Evolutionary conservation across 768 basidiomycete species (phyloP).

Genomic region (Calocybe gangraenosa): DNA sequence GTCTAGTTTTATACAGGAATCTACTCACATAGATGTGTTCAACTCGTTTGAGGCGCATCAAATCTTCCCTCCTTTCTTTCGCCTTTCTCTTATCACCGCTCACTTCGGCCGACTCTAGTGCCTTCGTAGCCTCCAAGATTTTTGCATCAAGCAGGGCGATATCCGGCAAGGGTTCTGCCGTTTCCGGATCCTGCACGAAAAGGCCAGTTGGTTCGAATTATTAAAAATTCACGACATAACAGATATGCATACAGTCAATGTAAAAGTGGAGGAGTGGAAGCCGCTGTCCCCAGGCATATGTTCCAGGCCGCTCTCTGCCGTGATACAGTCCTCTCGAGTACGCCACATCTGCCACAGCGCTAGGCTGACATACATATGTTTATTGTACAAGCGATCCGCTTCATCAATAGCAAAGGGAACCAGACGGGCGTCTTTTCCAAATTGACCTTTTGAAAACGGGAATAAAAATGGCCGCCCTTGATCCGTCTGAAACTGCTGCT

Average conservation of each 20-base stretch:
- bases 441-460: slow-evolving; percentile 77
- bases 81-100: slow-evolving; percentile 54
- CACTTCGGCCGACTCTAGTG: slow-evolving; percentile 46
- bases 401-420: slow-evolving; percentile 97
- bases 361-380: slow-evolving; percentile 87
- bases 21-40: slow-evolving; percentile 87
- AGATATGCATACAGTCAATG: slow-evolving; percentile 32
- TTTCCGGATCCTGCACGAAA: slow-evolving; percentile 49
- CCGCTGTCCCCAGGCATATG: slow-evolving; percentile 68
- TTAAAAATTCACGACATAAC: neutral
- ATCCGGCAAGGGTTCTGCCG: slow-evolving; percentile 65
- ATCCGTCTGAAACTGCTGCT: slow-evolving; percentile 98
- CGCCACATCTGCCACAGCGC: slow-evolving; percentile 93
- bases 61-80: slow-evolving; percentile 69
- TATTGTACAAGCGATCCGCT: slow-evolving; percentile 85
- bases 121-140: slow-evolving; percentile 60
- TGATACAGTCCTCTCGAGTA: slow-evolving; percentile 93
- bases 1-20: neutral
- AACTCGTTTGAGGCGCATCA: slow-evolving; percentile 83
- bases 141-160: slow-evolving; percentile 67
- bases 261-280: slow-evolving; percentile 47
- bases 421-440: slow-evolving; percentile 55
- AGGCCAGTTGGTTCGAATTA: slow-evolving; percentile 2
- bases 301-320: slow-evolving; percentile 87
- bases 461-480: slow-evolving; percentile 92